Evolutionary conservation across 2,329 filamentous ascomycete genomes (phyloP).

Genomic region (Ophiosphaerella herpotricha): DNA sequence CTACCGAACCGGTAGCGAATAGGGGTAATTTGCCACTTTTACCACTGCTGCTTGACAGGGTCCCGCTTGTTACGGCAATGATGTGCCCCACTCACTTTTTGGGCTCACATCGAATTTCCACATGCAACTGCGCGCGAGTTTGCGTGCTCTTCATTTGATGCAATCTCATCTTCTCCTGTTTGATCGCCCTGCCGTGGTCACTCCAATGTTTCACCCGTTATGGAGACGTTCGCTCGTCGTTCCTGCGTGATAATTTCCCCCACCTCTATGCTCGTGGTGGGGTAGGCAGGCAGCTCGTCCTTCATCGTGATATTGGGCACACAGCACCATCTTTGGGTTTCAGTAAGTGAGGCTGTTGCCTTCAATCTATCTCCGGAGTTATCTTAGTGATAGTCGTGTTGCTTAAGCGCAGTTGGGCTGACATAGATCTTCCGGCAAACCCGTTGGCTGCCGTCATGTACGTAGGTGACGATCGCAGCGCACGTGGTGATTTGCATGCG

Average conservation of each 20-base stretch:
- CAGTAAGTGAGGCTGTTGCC: conserved; percentile 3
- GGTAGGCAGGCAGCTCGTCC: no score
- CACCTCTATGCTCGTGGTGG: conserved; percentile 1
- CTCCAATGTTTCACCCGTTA: background rate
- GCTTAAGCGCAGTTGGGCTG: conserved; percentile 9
- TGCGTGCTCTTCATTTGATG: background rate
- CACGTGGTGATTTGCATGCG: background rate
- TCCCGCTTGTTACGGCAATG: conserved; percentile 4
- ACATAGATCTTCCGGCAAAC: background rate
- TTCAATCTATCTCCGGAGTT: conserved; percentile 14
- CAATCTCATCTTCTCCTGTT: conserved; percentile 17
- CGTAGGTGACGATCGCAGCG: no score
- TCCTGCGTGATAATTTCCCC: no score
- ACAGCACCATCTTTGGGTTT: background rate
- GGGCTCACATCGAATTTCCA: conserved; percentile 10
- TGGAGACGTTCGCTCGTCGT: no score
- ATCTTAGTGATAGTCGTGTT: conserved; percentile 6
- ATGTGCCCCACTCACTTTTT: conserved; percentile 2
- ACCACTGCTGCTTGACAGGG: background rate
- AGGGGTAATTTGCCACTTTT: conserved; percentile 12
- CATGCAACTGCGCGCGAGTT: background rate
- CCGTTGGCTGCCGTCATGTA: no score
- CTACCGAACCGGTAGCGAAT: conserved; percentile 1
- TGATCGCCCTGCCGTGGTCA: conserved; percentile 12
- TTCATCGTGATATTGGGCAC: background rate